These are phyloP conservation scores for Pisolithus thermaeus DNA, from an alignment of 1,284 basidiomycete genomes.

Conservation along the genomic window DNA sequence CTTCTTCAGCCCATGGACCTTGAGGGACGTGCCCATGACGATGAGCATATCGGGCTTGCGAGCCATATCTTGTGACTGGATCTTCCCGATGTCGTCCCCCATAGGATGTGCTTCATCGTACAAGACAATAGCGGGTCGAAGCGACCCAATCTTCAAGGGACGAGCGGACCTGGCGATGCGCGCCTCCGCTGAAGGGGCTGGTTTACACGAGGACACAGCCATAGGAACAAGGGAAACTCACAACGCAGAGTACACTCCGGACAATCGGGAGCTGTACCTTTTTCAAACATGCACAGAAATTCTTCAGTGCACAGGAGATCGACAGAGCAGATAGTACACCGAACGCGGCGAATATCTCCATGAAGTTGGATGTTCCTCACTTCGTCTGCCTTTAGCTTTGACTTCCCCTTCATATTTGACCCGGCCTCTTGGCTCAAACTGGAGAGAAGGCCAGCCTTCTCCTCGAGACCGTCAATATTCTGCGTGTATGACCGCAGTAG, in stretches of 20 bases:
- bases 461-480: slow-evolving; percentile 93
- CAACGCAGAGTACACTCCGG: slow-evolving; percentile 76
- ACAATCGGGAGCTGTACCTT: slow-evolving; percentile 73
- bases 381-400: slow-evolving; percentile 58
- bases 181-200: slow-evolving; percentile 51
- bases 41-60: slow-evolving; percentile 87
- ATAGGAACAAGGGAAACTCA: slow-evolving; percentile 37
- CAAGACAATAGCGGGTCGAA: slow-evolving; percentile 85
- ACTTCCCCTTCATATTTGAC: slow-evolving; percentile 53
- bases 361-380: slow-evolving; percentile 88
- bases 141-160: slow-evolving; percentile 66
- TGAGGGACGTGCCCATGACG: slow-evolving; percentile 94
- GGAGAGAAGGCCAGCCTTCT: slow-evolving; percentile 68
- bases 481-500: slow-evolving; percentile 90
- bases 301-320: slow-evolving; percentile 64
- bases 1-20: slow-evolving; percentile 90
- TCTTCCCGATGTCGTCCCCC: slow-evolving; percentile 78
- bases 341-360: slow-evolving; percentile 84
- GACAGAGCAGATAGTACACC: slow-evolving; percentile 77
- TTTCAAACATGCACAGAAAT: slow-evolving; percentile 57
- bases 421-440: slow-evolving; percentile 52
- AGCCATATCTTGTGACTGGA: slow-evolving; percentile 67
- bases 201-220: not conserved
- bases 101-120: slow-evolving; percentile 88
- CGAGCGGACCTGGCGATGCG: slow-evolving; percentile 79